Evolutionary conservation across 768 basidiomycete species (phyloP).

Genomic region (Sarcodon sp.): DNA sequence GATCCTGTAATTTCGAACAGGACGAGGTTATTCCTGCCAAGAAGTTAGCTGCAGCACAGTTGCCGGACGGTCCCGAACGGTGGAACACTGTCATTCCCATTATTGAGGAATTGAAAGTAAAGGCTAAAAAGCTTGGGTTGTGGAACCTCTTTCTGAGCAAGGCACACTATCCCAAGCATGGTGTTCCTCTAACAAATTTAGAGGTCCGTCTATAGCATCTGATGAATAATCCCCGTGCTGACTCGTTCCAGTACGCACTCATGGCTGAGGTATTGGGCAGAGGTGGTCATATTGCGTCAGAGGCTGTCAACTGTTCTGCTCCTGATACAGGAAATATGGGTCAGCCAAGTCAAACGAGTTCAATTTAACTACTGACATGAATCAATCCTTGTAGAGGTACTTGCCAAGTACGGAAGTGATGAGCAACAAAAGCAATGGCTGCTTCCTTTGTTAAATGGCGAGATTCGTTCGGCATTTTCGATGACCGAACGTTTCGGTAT

Average conservation of each 20-base stretch:
- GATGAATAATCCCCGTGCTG: not conserved
- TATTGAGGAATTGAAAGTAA: conserved; percentile 73
- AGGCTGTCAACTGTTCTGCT: conserved; percentile 88
- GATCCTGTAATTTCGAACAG: conserved; percentile 22
- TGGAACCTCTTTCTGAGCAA: conserved; percentile 98
- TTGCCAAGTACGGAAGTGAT: conserved; percentile 86
- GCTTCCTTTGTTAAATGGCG: conserved; percentile 74
- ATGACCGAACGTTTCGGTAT: conserved; percentile 93
- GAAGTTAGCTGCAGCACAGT: conserved; percentile 65
- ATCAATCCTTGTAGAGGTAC: conserved; percentile 55
- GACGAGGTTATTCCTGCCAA: conserved; percentile 80
- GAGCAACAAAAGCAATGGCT: conserved; percentile 92
- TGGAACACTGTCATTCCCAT: conserved; percentile 82
- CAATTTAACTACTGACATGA: not conserved
- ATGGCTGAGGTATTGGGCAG: conserved; percentile 95
- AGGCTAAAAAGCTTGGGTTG: conserved; percentile 78
- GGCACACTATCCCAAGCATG: conserved; percentile 80
- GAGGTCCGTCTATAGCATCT: conserved; percentile 41
- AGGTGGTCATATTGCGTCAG: conserved; percentile 68
- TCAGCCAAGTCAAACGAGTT: conserved; percentile 19
- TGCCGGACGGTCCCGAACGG: conserved; percentile 62
- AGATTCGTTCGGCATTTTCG: conserved; percentile 88
- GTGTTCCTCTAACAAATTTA: conserved; percentile 84
- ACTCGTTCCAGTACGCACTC: conserved; percentile 64
- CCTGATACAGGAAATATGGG: conserved; percentile 99